Evolutionary conservation across 1,284 basidiomycete genomes (phyloP), one percentile per base, ranked within the genome.

Genomic region (Sanghuangporus weigelae): DNA sequence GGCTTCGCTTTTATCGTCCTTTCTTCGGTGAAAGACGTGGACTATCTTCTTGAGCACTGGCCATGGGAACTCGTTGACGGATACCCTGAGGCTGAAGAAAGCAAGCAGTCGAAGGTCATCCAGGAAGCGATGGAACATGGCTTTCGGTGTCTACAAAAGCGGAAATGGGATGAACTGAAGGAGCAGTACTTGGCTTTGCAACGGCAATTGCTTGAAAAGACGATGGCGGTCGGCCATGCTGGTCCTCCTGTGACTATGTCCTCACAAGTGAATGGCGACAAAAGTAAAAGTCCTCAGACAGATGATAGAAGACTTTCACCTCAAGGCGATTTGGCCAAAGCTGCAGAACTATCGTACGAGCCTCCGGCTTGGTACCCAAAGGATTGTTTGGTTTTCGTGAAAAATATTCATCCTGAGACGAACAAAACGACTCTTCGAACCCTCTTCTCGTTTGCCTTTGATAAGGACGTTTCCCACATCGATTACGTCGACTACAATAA

Each of bases 401-500:
- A 84, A 51, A 81, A 90, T 69, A 69, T 93, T 7, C 86, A 92
- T 65, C 77, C 82, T 1, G 84, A 84, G 63, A 89, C 89, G 21
- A 92, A 91, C 72, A 91, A 90, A 72, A 91, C 89, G 0, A 86
- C 87, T 0, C 75, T 93, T n/a, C 84, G 83, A 50, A 73, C 76
- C 2, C 72, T 90, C 2, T 86, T 91, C 67, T 70, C 75, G 3
- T 69, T 72, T n/a, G 77, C 80, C 0, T 79, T 84, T 49, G 57
- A 53, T 2, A 42, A 64, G 6, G 67, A 69, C 11, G 69, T 62
- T 10, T 68, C 71, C 3, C 79, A 76, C 0, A 72, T 92, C 35
- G 87, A 92, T 70, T 93, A 92, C 65, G 81, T 92, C 26, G 90
- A 93, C 72, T 92, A 84, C 71, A 83, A 73, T 67, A 92, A 91